phyloP scores from a whole-genome alignment of 179 eudicot genomes.

The Beta lomatogona region DNA sequence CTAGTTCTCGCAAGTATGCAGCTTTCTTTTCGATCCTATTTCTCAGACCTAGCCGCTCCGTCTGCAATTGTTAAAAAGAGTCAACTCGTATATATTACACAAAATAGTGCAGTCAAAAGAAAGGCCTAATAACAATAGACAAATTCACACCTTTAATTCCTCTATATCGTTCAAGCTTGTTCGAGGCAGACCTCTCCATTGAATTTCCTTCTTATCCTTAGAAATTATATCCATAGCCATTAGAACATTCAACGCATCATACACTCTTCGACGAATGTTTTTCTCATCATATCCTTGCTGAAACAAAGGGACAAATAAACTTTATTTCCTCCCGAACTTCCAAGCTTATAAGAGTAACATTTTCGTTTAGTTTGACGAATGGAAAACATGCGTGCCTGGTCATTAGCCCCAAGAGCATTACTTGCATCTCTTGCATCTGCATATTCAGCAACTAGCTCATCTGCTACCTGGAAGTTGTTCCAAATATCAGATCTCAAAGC shows the following conservation, averaged over 20 bases:
- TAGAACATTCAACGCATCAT: slow-evolving; percentile 89
- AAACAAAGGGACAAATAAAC: slow-evolving; percentile 12
- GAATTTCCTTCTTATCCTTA: slow-evolving; percentile 91
- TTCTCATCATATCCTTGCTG: slow-evolving; percentile 86
- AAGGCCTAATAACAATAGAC: background rate
- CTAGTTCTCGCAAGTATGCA: slow-evolving; percentile 78
- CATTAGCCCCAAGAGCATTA: slow-evolving; percentile 47
- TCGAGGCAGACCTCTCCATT: slow-evolving; percentile 91
- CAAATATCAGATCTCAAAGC: slow-evolving; percentile 10
- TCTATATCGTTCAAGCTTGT: slow-evolving; percentile 75
- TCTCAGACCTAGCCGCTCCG: slow-evolving; percentile 59
- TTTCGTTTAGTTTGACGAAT: background rate
- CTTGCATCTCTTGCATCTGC: slow-evolving; percentile 68
- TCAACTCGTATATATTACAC: background rate
- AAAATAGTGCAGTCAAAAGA: background rate
- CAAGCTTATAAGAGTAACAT: background rate
- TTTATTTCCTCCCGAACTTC: background rate
- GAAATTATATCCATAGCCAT: slow-evolving; percentile 99
- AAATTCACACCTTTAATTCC: slow-evolving; percentile 63
- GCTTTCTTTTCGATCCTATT: slow-evolving; percentile 71
- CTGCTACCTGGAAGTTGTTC: slow-evolving; percentile 73
- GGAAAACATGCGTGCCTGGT: slow-evolving; percentile 44
- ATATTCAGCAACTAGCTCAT: slow-evolving; percentile 93
- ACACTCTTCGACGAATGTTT: slow-evolving; percentile 90
- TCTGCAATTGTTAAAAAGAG: slow-evolving; percentile 40